A percentile compares a stretch with the other conserved stretches of the same genome.
Conservation (phyloP, 2,329 filamentous ascomycete genomes). For the Alternaria atra region DNA sequence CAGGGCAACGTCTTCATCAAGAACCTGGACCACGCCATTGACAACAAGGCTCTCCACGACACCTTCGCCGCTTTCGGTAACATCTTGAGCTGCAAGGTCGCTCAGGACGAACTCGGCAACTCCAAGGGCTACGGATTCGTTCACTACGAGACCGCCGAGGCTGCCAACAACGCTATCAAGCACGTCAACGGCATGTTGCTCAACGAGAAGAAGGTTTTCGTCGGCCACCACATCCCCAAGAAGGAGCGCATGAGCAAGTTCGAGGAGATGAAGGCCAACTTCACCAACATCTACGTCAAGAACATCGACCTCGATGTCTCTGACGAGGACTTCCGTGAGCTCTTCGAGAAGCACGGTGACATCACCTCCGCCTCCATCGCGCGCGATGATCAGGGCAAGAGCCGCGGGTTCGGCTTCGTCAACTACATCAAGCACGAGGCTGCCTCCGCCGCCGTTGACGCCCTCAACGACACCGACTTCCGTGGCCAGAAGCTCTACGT, state of each 20-base stretch:
- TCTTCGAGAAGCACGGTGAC: conserved; percentile 91
- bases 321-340: conserved; percentile 91
- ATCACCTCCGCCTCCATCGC: conserved; percentile 96
- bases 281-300: conserved; percentile 99
- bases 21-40: conserved; percentile 97
- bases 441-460: conserved; percentile 85
- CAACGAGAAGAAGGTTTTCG: conserved; percentile 99
- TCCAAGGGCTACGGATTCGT: conserved; percentile 99
- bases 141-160: conserved; percentile 99
- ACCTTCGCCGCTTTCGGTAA: conserved; percentile 98
- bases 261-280: conserved; percentile 99
- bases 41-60: conserved; percentile 99
- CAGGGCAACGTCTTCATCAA: conserved; percentile 99
- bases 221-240: conserved; percentile 99
- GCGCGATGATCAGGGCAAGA: conserved; percentile 88
- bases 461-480: conserved; percentile 91
- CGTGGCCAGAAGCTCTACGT: conserved; percentile 96
- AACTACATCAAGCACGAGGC: conserved; percentile 94
- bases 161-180: conserved; percentile 96
- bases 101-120: conserved; percentile 93
- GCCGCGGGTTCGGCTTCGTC: conserved; percentile 94
- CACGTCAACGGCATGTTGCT: conserved; percentile 99
- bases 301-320: conserved; percentile 86
- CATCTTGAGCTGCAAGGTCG: conserved; percentile 99
- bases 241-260: conserved; percentile 99